A percentile compares a stretch with the other conserved stretches of the same genome.
These are phyloP conservation scores for Ustilago sp. DNA, from an alignment of 1,284 basidiomycete species.

Conservation along the genomic window DNA sequence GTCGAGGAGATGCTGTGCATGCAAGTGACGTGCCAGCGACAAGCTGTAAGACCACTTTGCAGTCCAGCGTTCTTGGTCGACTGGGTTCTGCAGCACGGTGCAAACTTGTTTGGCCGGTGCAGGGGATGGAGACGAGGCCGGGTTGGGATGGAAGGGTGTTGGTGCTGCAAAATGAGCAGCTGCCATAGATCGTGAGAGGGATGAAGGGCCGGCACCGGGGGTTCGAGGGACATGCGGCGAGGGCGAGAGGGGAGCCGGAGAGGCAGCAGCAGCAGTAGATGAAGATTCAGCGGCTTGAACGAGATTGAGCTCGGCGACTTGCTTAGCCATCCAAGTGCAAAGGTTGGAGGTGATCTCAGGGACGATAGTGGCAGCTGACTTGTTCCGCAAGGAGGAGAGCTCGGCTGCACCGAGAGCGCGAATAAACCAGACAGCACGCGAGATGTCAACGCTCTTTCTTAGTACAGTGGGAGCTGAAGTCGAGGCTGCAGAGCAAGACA, in stretches of 20 bases:
- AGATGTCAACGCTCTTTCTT: slow-evolving; percentile 78
- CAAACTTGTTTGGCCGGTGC: slow-evolving; percentile 29
- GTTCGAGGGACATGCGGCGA: slow-evolving; percentile 29
- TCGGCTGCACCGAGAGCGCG: slow-evolving; percentile 95
- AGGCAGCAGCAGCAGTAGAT: slow-evolving; percentile 38
- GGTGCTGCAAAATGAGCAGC: slow-evolving; percentile 28
- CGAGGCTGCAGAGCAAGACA: slow-evolving; percentile 4
- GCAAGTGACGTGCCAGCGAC: slow-evolving; percentile 77
- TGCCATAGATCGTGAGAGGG: slow-evolving; percentile 32
- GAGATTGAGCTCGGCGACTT: slow-evolving; percentile 79
- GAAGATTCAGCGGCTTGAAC: slow-evolving; percentile 35
- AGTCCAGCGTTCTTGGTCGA: slow-evolving; percentile 81
- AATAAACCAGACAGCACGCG: slow-evolving; percentile 93
- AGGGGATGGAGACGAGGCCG: slow-evolving; percentile 16
- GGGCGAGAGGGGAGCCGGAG: slow-evolving; percentile 39
- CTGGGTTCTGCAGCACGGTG: slow-evolving; percentile 71
- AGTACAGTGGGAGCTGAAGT: slow-evolving; percentile 72
- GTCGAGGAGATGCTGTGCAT: slow-evolving; percentile 84
- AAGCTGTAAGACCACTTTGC: slow-evolving; percentile 82
- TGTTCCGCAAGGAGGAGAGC: slow-evolving; percentile 71
- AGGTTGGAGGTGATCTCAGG: slow-evolving; percentile 89
- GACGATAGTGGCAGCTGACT: slow-evolving; percentile 76
- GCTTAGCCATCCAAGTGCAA: slow-evolving; percentile 88
- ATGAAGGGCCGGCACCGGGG: slow-evolving; percentile 12
- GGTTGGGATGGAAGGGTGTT: slow-evolving; percentile 22